Evolutionary conservation across 805 yeast genomes (phyloP).

Genomic region (Candida taoyuanica): DNA sequence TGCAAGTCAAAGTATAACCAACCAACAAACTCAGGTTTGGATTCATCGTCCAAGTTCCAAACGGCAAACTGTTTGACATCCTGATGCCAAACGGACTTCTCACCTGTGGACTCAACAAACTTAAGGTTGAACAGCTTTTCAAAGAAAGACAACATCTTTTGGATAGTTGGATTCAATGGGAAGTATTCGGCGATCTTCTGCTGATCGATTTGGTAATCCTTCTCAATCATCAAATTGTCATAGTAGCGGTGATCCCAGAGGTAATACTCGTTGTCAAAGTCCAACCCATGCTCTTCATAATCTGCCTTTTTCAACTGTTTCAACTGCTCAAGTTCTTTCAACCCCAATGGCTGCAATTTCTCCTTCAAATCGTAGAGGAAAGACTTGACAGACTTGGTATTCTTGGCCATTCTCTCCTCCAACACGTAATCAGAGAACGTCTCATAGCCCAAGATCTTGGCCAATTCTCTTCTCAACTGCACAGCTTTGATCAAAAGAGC

Average conservation of each 20-base stretch:
- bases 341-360: conserved; percentile 58
- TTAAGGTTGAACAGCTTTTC: conserved; percentile 65
- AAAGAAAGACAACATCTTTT: conserved; percentile 66
- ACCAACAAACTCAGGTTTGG: conserved; percentile 61
- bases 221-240: conserved; percentile 60
- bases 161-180: conserved; percentile 65
- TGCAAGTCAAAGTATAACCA: conserved; percentile 77
- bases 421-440: conserved; percentile 66
- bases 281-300: conserved; percentile 39
- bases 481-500: conserved; percentile 57
- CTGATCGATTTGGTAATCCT: conserved; percentile 67
- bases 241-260: conserved; percentile 75
- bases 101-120: conserved; percentile 44
- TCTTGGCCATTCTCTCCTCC: conserved; percentile 80
- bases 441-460: conserved; percentile 59
- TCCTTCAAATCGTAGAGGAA: conserved; percentile 59
- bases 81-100: conserved; percentile 62
- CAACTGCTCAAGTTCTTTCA: conserved; percentile 46
- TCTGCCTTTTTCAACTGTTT: conserved; percentile 51
- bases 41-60: conserved; percentile 52
- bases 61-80: conserved; percentile 74
- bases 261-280: conserved; percentile 40
- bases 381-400: conserved; percentile 49
- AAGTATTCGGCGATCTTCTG: conserved; percentile 71
- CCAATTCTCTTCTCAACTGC: conserved; percentile 55